Evolutionary conservation across 2,329 filamentous ascomycete genomes (phyloP).

Genomic region (Cadophora malorum): DNA sequence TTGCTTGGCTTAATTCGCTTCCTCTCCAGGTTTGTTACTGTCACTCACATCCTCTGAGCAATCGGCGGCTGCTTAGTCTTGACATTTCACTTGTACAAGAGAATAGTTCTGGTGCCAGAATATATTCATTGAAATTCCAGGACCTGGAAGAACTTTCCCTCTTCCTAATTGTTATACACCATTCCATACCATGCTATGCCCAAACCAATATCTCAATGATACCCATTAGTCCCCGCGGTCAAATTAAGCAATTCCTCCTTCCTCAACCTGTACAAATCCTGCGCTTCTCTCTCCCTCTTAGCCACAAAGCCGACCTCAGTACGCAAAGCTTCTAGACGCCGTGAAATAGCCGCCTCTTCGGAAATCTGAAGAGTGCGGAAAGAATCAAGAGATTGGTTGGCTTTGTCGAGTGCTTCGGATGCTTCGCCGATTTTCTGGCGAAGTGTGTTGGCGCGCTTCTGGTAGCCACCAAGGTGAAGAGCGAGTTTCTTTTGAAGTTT

Average conservation of each 20-base stretch:
- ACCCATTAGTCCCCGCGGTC: slow-evolving; percentile 43
- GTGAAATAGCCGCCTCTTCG: slow-evolving; percentile 77
- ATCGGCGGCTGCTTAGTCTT: neutral
- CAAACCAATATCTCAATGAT: slow-evolving; percentile 31
- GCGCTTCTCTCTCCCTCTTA: slow-evolving; percentile 84
- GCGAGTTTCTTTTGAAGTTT: slow-evolving; percentile 94
- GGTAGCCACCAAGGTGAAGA: slow-evolving; percentile 87
- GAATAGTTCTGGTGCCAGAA: neutral
- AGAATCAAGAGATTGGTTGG: slow-evolving; percentile 72
- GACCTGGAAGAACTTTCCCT: neutral
- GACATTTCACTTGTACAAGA: neutral
- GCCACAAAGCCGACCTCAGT: slow-evolving; percentile 85
- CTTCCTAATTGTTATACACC: slow-evolving; percentile 24
- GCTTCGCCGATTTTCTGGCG: slow-evolving; percentile 81
- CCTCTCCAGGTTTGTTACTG: neutral
- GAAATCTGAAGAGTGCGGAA: slow-evolving; percentile 79
- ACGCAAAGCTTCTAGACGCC: slow-evolving; percentile 75
- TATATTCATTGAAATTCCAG: slow-evolving; percentile 5
- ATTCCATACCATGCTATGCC: slow-evolving; percentile 15
- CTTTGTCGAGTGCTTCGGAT: slow-evolving; percentile 75
- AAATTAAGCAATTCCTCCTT: slow-evolving; percentile 79
- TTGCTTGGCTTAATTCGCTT: neutral
- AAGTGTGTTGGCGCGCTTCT: slow-evolving; percentile 81
- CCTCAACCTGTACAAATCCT: slow-evolving; percentile 79
- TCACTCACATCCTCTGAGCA: neutral